Evolutionary conservation across 2,329 filamentous ascomycete genomes (phyloP), one percentile per base, ranked within the genome.

Genomic region (Pezicula neosporulosa): DNA sequence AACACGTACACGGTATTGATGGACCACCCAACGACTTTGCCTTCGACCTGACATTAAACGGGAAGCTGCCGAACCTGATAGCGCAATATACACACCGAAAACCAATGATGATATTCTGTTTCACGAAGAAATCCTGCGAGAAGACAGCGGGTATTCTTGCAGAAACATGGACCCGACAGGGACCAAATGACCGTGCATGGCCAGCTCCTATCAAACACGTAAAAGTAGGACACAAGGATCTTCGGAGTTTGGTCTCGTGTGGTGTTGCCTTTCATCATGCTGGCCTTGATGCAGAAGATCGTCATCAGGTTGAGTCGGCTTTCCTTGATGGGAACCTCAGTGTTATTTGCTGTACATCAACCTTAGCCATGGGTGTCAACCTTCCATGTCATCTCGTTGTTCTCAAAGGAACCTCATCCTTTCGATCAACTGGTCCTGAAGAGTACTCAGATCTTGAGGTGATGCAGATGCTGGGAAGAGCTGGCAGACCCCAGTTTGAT

Each of bases 401-500:
- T 9, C 80, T 96, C 50, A 95, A 95, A 66, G 88, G 89, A 19
- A 95, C 90, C 0, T 77, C 84, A 3, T 75, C 77, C 0, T 92
- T 83, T 68, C 80, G 82, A 51, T 78, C 83, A 51, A 75, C 77
- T 12, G 74, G 77, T 6, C 61, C 81, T 36, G 80, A 83, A 50
- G 89, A 94, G 64, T 91, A 90, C 58, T 84, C 88, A 0, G 89
- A 94, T 63, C 74, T 95, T 5, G 90, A 95, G 59, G 80, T 93
- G 55, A 93, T 93, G 86, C 90, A 96, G 61, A 95, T 96, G 90
- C 79, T 95, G 45, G 90, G 90, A 6, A 83, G 90, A 56, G 90
- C 90, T 47, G 90, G 90, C 1, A 77, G 90, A 18, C 90, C 90
- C 6, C 90, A 95, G 62, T 95, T 92, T 56, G 90, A 93, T 60